Conservation (phyloP, 495 filamentous ascomycete genomes). For the Daldinia childiae region DNA sequence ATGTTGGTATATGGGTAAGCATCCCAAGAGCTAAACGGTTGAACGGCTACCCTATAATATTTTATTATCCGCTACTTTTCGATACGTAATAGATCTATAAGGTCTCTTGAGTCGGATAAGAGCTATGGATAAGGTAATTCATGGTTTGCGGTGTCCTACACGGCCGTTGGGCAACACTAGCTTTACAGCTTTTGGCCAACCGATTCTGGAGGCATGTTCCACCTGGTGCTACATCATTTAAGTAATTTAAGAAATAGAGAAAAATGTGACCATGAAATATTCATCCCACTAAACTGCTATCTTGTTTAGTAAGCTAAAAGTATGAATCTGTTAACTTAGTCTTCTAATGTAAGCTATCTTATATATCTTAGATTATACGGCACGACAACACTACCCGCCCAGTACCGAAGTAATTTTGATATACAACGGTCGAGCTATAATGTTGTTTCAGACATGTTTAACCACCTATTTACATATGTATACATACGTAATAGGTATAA, state of each 20-base stretch:
- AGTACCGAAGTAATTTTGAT: no score
- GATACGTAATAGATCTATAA: background rate
- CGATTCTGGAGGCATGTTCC: background rate
- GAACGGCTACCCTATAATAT: background rate
- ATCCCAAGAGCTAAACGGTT: background rate
- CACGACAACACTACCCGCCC: no score
- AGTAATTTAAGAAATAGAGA: background rate
- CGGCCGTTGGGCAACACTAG: background rate
- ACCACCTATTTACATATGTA: no score
- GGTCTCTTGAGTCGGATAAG: background rate
- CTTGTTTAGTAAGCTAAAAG: no score
- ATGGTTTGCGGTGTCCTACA: background rate
- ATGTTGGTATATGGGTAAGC: slow-evolving; percentile 13
- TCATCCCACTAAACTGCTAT: background rate
- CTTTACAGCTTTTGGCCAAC: background rate
- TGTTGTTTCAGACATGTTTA: no score
- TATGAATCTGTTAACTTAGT: no score
- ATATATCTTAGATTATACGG: no score
- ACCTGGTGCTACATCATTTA: background rate
- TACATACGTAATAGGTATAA: no score
- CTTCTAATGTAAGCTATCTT: no score
- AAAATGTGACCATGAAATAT: background rate
- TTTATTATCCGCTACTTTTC: background rate
- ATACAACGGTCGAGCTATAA: no score
- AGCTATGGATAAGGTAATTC: background rate